These are phyloP conservation scores for Stenogyne calaminthoides DNA, from an alignment of 305 asterid genomes.

Conservation along the genomic window DNA sequence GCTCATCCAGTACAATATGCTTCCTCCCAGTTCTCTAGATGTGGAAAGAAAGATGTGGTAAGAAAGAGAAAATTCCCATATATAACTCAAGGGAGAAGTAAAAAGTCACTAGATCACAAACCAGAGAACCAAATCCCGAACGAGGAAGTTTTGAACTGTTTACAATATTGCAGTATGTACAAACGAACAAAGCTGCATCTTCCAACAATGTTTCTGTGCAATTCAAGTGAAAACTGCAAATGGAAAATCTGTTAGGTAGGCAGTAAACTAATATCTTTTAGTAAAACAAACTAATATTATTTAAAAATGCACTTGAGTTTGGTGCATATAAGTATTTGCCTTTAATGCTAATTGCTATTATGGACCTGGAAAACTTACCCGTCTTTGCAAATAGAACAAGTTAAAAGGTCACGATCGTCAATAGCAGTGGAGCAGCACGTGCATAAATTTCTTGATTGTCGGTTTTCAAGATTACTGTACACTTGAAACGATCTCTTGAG, in stretches of 20 bases:
- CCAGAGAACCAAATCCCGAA: slow-evolving; percentile 58
- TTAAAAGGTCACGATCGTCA: slow-evolving; percentile 48
- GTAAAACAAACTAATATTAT: no score
- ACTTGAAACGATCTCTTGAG: slow-evolving; percentile 63
- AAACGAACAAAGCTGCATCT: slow-evolving; percentile 46
- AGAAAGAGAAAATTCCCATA: slow-evolving; percentile 27
- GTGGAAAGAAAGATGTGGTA: slow-evolving; percentile 35
- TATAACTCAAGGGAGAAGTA: slow-evolving; percentile 22
- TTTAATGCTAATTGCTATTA: slow-evolving; percentile 7
- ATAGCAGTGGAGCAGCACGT: slow-evolving; percentile 46
- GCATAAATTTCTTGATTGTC: slow-evolving; percentile 42
- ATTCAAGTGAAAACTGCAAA: slow-evolving; percentile 71
- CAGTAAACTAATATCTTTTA: background rate
- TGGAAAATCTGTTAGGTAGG: slow-evolving; percentile 27
- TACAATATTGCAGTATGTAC: slow-evolving; percentile 63
- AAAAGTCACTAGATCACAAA: slow-evolving; percentile 41
- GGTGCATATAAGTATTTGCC: no score
- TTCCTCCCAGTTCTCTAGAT: slow-evolving; percentile 67
- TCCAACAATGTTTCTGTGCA: slow-evolving; percentile 46
- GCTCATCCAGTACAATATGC: slow-evolving; percentile 57
- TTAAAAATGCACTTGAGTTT: no score
- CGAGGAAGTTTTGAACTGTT: slow-evolving; percentile 55
- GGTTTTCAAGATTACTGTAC: slow-evolving; percentile 38
- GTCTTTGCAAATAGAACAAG: slow-evolving; percentile 74
- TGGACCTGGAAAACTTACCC: slow-evolving; percentile 47